These are phyloP conservation scores for Candida xyloterini DNA, from an alignment of 805 yeast species.

Conservation along the genomic window DNA sequence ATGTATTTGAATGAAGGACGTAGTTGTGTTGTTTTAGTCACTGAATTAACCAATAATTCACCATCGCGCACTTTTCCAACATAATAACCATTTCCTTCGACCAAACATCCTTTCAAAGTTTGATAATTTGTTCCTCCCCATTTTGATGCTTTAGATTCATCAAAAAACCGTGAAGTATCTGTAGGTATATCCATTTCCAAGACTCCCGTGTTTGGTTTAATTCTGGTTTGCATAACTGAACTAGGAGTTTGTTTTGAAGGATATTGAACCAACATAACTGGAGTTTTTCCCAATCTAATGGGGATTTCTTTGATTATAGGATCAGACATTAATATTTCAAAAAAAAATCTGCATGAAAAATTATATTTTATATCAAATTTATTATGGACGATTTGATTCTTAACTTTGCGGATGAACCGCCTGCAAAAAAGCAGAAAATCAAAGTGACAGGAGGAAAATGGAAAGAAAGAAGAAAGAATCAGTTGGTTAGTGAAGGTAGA, in stretches of 20 bases:
- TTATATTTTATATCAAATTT: conserved; percentile 2
- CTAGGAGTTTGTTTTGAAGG: conserved; percentile 30
- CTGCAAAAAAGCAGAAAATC: conserved; percentile 18
- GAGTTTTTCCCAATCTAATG: conserved; percentile 26
- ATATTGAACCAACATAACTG: conserved; percentile 24
- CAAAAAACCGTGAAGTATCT: conserved; percentile 65
- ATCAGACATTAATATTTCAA: no score
- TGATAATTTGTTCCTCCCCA: conserved; percentile 66
- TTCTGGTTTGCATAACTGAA: conserved; percentile 38
- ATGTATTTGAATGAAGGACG: conserved; percentile 80
- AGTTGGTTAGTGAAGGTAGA: conserved; percentile 48
- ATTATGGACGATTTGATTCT: conserved; percentile 61
- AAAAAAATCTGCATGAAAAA: no score
- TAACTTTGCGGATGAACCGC: conserved; percentile 54
- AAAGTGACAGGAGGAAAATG: conserved; percentile 73
- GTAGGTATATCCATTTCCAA: conserved; percentile 78
- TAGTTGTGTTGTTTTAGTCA: conserved; percentile 68
- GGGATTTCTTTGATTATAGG: conserved; percentile 64
- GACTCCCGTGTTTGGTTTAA: conserved; percentile 60
- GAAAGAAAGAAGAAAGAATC: conserved; percentile 73
- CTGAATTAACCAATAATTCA: conserved; percentile 60
- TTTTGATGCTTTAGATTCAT: conserved; percentile 55
- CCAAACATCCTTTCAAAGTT: conserved; percentile 67
- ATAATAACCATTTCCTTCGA: conserved; percentile 50
- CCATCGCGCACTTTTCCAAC: conserved; percentile 39